Evolutionary conservation across 371 early-diverging fungal species (phyloP), one percentile per base, ranked within the genome.

Genomic region (Batkoa obscura): DNA sequence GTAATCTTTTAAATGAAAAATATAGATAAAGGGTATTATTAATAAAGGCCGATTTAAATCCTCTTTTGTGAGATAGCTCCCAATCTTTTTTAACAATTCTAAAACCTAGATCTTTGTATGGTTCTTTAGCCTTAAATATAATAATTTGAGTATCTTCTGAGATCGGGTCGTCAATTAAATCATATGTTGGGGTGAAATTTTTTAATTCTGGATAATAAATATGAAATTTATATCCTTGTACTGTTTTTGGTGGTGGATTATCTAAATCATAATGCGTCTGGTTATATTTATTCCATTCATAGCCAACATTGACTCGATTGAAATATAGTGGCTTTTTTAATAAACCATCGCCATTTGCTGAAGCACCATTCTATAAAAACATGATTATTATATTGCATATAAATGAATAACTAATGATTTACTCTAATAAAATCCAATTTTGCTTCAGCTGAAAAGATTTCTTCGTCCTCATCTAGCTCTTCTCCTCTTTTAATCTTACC

Each of bases 261-360:
- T 94, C 95, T 45, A 75, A 67, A 61, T 90, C 90, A 68, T 94
- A 97, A 63, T 97, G 94, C 0, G 92, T 90, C 61, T 89, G 90
- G 60, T 97, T 97, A 68, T 95, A 97, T 72, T 93, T 90, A 78
- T 92, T 94, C 97, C 97, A 97, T 67, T 94, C 95, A 63, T 84
- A 92, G 37, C 94, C 94, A 0, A 90, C 89, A 54, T 90, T 87
- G 10, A 94, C 93, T 50, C 91, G 84, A 68, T 93, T 94, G 60
- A 90, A 88, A 72, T 86, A 94, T 43, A 88, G 71, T 12, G 97
- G 95, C 62, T 90, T 92, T 51, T 92, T 79, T 31, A 94, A 93
- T 32, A 89, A 74, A 66, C 94, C 90, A 68, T 93, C 90, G 68
- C 90, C 89, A 5, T 17, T 9, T 9, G 15, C 13, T 8, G 50